Evolutionary conservation across 306 rosid species (phyloP).

Genomic region (Quercus parvula): DNA sequence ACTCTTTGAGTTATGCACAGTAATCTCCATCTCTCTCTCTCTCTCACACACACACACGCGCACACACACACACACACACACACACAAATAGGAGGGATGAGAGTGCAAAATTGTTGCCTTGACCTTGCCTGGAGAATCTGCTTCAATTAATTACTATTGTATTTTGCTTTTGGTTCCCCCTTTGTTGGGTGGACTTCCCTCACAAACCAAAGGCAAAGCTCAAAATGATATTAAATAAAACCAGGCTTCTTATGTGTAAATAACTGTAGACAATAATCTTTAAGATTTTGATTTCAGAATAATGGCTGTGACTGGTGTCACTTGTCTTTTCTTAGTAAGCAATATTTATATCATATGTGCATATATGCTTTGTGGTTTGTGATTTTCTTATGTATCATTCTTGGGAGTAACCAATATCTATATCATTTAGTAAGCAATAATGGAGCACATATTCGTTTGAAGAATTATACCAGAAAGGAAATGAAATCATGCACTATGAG

Average conservation of each 20-base stretch:
- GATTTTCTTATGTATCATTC: too few species aligned
- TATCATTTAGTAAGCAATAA: too few species aligned
- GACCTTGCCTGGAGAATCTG: not conserved
- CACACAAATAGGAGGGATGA: not conserved
- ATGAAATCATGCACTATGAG: too few species aligned
- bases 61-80: not conserved
- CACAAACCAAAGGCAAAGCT: not conserved
- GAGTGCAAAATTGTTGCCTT: not conserved
- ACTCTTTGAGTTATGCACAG: slow-evolving; percentile 44
- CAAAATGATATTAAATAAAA: not conserved
- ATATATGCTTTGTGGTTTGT: too few species aligned
- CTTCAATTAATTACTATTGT: not conserved
- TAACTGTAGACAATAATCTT: not conserved
- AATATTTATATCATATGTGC: too few species aligned
- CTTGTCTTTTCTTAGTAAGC: too few species aligned
- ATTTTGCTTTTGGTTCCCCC: not conserved
- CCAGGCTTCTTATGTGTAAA: not conserved
- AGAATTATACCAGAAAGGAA: too few species aligned
- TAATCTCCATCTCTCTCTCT: slow-evolving; percentile 35
- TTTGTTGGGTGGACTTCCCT: not conserved
- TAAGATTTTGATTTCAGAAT: not conserved
- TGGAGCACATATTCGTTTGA: too few species aligned
- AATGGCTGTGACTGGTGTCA: too few species aligned
- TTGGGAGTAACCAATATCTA: too few species aligned
- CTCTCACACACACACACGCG: rapidly evolving